Percentiles rank a stretch among this genome's conserved stretches.
Evolutionary conservation across 495 filamentous ascomycete species (phyloP).

Genomic region (Aspergillus avenaceus): DNA sequence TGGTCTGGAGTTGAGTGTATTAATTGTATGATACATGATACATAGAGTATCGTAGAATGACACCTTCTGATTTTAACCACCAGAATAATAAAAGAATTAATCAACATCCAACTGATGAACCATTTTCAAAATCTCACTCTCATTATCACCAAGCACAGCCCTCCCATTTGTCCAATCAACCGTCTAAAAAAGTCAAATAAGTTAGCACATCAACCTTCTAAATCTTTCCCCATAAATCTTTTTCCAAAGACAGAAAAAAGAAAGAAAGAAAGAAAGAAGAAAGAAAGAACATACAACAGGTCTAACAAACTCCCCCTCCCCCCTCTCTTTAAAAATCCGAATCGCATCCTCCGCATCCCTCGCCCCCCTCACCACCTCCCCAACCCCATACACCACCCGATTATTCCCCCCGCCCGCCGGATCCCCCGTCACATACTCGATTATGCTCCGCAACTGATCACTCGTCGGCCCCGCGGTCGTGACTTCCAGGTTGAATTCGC

Average conservation of each 20-base stretch:
- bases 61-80: too few species aligned
- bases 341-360: constrained; percentile 68
- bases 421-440: constrained; percentile 72
- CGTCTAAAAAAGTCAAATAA: constrained; percentile 42
- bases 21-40: constrained; percentile 20
- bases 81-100: too few species aligned
- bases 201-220: too few species aligned
- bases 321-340: constrained; percentile 58
- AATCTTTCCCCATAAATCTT: not conserved
- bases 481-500: constrained; percentile 81
- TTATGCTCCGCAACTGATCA: constrained; percentile 80
- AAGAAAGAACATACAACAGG: constrained; percentile 60
- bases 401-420: constrained; percentile 31
- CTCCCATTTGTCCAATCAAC: constrained; percentile 95
- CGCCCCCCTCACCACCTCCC: constrained; percentile 67
- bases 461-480: constrained; percentile 74
- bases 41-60: constrained; percentile 19
- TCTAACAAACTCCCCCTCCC: constrained; percentile 58
- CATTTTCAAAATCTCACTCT: constrained; percentile 82
- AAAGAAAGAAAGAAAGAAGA: constrained; percentile 5
- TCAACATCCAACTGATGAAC: constrained; percentile 45
- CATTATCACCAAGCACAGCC: constrained; percentile 67
- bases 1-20: constrained; percentile 17
- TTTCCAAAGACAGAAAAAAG: not conserved
- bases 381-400: constrained; percentile 27